Conservation (phyloP, 495 filamentous ascomycete species). For the Lophium mytilinum region DNA sequence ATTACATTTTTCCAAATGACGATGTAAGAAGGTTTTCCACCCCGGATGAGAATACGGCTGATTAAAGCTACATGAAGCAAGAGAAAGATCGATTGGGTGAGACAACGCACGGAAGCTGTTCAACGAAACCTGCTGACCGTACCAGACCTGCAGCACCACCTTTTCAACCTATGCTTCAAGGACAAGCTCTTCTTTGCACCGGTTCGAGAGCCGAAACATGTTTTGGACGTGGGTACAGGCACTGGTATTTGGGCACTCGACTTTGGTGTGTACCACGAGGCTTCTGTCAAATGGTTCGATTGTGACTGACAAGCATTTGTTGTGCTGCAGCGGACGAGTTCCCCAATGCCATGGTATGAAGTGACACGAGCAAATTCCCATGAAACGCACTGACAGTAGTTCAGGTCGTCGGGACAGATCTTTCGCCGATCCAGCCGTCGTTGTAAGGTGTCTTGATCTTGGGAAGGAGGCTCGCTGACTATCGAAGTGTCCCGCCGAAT, state of each 20-base stretch:
- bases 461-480: not conserved
- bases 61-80: slow-evolving; percentile 13
- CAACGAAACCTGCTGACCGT: not conserved
- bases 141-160: slow-evolving; percentile 53
- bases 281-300: not conserved
- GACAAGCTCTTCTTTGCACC: slow-evolving; percentile 49
- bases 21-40: slow-evolving; percentile 33
- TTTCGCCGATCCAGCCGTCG: slow-evolving; percentile 46
- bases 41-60: not conserved
- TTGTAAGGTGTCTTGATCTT: slow-evolving; percentile 31
- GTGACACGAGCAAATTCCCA: not conserved
- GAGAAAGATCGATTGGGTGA: slow-evolving; percentile 31
- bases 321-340: slow-evolving; percentile 23
- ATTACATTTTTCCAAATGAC: slow-evolving; percentile 43
- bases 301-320: slow-evolving; percentile 3
- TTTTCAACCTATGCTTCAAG: slow-evolving; percentile 45
- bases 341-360: slow-evolving; percentile 2
- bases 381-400: slow-evolving; percentile 12
- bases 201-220: slow-evolving; percentile 29
- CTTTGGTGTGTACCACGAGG: slow-evolving; percentile 17
- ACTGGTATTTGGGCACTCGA: slow-evolving; percentile 36
- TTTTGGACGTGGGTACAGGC: slow-evolving; percentile 32
- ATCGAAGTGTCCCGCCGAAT: slow-evolving; percentile 40
- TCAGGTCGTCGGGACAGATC: slow-evolving; percentile 40
- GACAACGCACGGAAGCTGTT: not conserved